A percentile compares a stretch with the other conserved stretches of the same genome.
phyloP scores from a whole-genome alignment of 352 stramenopile genomes.

The Globisporangium okanoganense region DNA sequence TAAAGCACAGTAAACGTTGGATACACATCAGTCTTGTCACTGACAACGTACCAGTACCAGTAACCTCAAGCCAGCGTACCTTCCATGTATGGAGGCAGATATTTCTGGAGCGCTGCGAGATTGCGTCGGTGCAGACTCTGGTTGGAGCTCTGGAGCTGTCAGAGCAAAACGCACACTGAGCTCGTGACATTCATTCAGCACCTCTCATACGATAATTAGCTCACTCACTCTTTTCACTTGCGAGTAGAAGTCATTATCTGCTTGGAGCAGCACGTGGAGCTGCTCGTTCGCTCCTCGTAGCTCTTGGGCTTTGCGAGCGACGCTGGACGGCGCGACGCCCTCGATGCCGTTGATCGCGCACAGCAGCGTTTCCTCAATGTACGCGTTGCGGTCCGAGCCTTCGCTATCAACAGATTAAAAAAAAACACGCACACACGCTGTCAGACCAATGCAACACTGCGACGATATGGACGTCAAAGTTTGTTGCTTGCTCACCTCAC shows the following conservation, averaged over 20 bases:
- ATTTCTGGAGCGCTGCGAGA: conserved; percentile 73
- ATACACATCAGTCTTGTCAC: neutral
- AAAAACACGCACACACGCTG: neutral
- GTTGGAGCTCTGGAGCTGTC: conserved; percentile 64
- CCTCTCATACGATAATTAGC: too few relatives aligned
- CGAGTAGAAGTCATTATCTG: conserved; percentile 98
- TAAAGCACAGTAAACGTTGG: neutral
- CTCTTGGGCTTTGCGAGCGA: conserved; percentile 20
- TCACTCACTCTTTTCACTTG: conserved; percentile 60
- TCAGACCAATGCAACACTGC: too few relatives aligned
- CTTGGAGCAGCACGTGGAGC: conserved; percentile 83
- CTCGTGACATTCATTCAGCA: too few relatives aligned
- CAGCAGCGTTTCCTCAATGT: conserved; percentile 90
- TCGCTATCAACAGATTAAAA: conserved; percentile 18
- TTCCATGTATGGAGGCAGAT: conserved; percentile 71
- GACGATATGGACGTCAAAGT: neutral
- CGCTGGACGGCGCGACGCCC: conserved; percentile 27
- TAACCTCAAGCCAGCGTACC: neutral
- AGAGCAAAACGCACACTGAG: neutral
- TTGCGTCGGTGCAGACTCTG: conserved; percentile 55
- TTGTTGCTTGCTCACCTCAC: conserved; percentile 19
- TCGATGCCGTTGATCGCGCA: conserved; percentile 58
- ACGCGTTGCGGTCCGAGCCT: conserved; percentile 67
- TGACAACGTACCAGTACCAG: neutral
- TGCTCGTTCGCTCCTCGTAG: conserved; percentile 17